These are phyloP conservation scores for Macrophomina phaseolina DNA, from an alignment of 2,329 filamentous ascomycete species.

Conservation along the genomic window DNA sequence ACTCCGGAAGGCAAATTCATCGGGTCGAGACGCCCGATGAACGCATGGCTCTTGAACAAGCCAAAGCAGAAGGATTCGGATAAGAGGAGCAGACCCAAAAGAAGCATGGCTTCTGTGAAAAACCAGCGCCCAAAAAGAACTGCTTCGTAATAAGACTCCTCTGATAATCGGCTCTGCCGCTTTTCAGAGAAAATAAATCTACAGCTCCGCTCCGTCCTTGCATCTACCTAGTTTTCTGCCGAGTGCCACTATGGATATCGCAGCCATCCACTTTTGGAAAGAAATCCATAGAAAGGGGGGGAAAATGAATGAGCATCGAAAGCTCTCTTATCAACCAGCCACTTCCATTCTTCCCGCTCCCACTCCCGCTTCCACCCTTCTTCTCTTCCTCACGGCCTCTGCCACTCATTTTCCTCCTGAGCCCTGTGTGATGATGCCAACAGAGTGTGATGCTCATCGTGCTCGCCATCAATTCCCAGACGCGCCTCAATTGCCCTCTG, in stretches of 20 bases:
- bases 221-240: not conserved
- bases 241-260: too few relatives aligned
- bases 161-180: not conserved
- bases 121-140: constrained; percentile 12
- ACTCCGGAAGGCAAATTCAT: constrained; percentile 84
- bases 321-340: not conserved
- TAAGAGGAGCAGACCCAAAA: constrained; percentile 64
- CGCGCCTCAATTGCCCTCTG: constrained; percentile 16
- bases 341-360: not conserved
- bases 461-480: constrained; percentile 10
- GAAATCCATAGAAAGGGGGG: too few relatives aligned
- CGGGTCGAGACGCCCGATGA: constrained; percentile 69
- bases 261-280: too few relatives aligned
- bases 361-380: not conserved
- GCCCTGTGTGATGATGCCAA: not conserved
- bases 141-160: not conserved
- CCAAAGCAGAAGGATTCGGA: constrained; percentile 60
- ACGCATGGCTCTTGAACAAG: constrained; percentile 67
- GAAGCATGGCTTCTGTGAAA: constrained; percentile 66
- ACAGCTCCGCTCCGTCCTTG: not conserved
- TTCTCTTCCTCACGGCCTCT: not conserved
- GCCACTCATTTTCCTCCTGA: constrained; percentile 17
- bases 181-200: not conserved
- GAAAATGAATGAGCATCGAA: too few relatives aligned
- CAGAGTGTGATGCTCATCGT: constrained; percentile 15